Conservation (phyloP, 192 early-diverging fungal genomes). For the Coemansia sp. region DNA sequence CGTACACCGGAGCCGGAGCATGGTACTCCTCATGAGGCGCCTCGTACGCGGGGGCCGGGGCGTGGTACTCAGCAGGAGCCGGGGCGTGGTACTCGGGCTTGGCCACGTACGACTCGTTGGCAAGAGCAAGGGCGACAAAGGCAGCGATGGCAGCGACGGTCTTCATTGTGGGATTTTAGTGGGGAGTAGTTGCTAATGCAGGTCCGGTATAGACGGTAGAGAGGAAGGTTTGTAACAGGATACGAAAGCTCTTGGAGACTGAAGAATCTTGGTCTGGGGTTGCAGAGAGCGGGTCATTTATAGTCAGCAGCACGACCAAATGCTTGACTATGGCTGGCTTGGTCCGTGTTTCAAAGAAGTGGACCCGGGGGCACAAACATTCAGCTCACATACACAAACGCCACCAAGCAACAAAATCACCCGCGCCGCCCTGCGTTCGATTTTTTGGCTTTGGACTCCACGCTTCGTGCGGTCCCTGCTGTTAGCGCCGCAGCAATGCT, state of each 20-base stretch:
- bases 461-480: not conserved
- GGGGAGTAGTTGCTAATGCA: not conserved
- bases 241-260: not conserved
- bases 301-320: not conserved
- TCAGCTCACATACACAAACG: constrained; percentile 1
- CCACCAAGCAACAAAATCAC: not conserved
- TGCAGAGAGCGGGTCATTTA: constrained; percentile 9
- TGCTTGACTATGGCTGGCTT: not conserved
- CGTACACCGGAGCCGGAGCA: constrained; percentile 7
- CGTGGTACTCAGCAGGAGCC: constrained; percentile 14
- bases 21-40: constrained; percentile 17
- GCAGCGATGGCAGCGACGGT: constrained; percentile 27
- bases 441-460: not conserved
- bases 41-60: constrained; percentile 11
- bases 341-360: too few relatives aligned
- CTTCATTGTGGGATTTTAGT: constrained; percentile 29
- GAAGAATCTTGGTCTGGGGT: not conserved
- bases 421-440: not conserved
- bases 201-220: not conserved
- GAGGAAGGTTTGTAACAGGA: not conserved
- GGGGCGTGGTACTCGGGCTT: constrained; percentile 21
- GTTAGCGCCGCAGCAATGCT: not conserved
- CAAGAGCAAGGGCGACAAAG: constrained; percentile 28
- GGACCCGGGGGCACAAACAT: not conserved
- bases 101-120: constrained; percentile 22